Base-by-base conservation (phyloP, 164 flowering plant genomes). In the Saururus chinensis region DNA sequence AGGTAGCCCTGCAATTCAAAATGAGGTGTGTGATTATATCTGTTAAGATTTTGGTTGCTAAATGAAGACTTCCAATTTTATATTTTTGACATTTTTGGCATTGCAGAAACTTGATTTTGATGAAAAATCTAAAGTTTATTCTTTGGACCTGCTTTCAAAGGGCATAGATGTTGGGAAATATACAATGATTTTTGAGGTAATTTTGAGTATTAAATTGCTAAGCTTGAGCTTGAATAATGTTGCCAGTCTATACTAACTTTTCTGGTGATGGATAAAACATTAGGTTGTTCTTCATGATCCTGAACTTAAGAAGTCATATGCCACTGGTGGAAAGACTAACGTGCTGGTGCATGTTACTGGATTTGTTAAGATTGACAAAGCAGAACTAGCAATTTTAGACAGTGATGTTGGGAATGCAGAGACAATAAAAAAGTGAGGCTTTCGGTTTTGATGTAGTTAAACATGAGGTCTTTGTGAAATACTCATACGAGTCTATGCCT, bases 331-430 rank as follows among this genome's bases (percentile, higher is more conserved):
- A 57, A 76, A 70, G 62, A 80, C 78, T 40, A 72, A 74, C 66
- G 83, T 82, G 23, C 75, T 77, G 35, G 64, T 90, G 56, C 76
- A 68, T 74, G 64, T 88, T 55, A 86, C 92, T 4, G 97, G 99
- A 66, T 69, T 74, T 37, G 68, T 90, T 35, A 76, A 80, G 52
- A 66, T 88, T 74, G 84, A 79, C 16, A 73, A 61, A 74, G 83
- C 93, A 19, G 89, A 85, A 70, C 76, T 90, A 73, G 75, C 83
- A 26, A 71, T 90, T 20, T 80, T 93, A 69, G 95, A 93, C 71
- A 87, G 84, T 79, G 99, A 93, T 69, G 79, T 79, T 66, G 93
- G 84, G 53, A 87, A 77, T 56, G 48, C 81, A 41, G 99, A 86
- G 73, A 68, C 86, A 55, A 73, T 76, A 68, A 75, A 88, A 56